Evolutionary conservation across 305 asterid species (phyloP).

Genomic region (Fraxinus sp.): DNA sequence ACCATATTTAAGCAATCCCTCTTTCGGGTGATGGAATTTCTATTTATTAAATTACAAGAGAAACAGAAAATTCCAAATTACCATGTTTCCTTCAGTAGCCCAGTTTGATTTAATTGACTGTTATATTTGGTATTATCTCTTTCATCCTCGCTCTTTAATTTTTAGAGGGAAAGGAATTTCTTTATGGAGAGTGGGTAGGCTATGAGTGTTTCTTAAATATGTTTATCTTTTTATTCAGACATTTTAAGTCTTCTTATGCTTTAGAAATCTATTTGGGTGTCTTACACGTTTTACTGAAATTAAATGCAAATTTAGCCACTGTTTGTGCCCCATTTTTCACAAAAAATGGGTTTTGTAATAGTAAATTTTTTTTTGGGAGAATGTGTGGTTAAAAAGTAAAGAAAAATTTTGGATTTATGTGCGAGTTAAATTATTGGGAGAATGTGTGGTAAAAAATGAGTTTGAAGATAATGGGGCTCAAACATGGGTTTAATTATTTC

Average conservation of each 20-base stretch:
- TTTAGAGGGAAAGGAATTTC: background rate
- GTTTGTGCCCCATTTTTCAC: background rate
- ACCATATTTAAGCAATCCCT: background rate
- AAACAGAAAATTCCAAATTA: background rate
- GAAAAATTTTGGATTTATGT: background rate
- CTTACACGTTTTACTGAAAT: background rate
- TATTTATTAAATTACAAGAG: background rate
- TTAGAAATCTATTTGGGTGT: background rate
- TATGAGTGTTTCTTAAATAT: background rate
- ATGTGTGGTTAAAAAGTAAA: background rate
- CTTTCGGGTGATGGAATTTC: background rate
- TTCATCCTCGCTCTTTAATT: background rate
- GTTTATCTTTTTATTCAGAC: background rate
- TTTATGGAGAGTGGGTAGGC: background rate
- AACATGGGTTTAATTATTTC: background rate
- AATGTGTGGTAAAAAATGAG: too few species aligned
- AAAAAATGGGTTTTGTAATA: background rate
- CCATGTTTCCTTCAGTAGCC: background rate
- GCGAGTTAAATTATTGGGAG: background rate
- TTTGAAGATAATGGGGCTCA: background rate
- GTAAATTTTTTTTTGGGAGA: too few species aligned
- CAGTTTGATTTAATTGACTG: background rate
- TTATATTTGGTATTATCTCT: background rate
- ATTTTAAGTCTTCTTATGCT: background rate
- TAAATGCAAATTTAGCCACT: background rate